These are phyloP conservation scores for Pichia sp. DNA, from an alignment of 1,139 yeast genomes.

Conservation along the genomic window DNA sequence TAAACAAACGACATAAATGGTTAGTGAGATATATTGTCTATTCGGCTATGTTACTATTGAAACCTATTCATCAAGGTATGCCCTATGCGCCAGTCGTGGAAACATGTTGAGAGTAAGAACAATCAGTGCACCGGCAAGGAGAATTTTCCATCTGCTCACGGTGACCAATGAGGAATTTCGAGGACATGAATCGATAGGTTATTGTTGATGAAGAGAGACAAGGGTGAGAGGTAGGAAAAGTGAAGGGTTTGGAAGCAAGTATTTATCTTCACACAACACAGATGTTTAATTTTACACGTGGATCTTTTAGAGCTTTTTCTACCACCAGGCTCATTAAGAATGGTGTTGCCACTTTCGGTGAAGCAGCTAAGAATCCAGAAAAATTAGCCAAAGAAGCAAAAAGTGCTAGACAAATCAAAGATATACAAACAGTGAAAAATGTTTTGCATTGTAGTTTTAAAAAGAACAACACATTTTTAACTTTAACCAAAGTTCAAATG, in stretches of 20 bases:
- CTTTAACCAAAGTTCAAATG: constrained; percentile 67
- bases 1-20: constrained; percentile 26
- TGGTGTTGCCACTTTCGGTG: constrained; percentile 23
- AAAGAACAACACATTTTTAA: constrained; percentile 75
- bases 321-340: constrained; percentile 1
- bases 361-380: constrained; percentile 19
- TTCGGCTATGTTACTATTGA: no score
- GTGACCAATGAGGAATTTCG: no score
- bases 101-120: background rate
- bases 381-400: constrained; percentile 8
- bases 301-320: constrained; percentile 8
- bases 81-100: background rate
- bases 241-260: no score
- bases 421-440: constrained; percentile 43
- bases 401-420: constrained; percentile 16
- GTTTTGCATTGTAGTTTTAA: constrained; percentile 72
- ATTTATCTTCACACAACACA: background rate
- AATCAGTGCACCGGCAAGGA: no score
- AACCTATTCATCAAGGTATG: no score
- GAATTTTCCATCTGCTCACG: background rate
- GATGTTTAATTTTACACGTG: constrained; percentile 3
- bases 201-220: background rate
- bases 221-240: no score
- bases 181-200: background rate
- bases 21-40: no score